Evolutionary conservation across 768 basidiomycete species (phyloP).

Genomic region (Hygrophorus pudorinus): DNA sequence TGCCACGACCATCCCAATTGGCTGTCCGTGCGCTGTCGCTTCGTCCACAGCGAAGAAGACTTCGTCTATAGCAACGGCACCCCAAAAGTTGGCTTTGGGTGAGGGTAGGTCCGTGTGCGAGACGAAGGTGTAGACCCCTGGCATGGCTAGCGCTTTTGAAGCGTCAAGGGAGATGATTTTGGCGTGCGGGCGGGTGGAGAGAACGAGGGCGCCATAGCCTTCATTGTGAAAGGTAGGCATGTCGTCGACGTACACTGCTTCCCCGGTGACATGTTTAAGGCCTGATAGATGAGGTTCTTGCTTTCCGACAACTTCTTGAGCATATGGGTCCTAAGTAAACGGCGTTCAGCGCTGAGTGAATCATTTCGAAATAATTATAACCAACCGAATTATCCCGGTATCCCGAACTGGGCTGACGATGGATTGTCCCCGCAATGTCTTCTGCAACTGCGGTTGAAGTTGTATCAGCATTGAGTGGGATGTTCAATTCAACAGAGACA

Average conservation of each 20-base stretch:
- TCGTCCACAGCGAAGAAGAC: conserved; percentile 9
- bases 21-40: conserved; percentile 12
- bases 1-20: conserved; percentile 12
- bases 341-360: not conserved
- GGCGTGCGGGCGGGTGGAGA: conserved; percentile 11
- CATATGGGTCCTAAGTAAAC: conserved; percentile 9
- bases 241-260: conserved; percentile 13
- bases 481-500: conserved; percentile 10
- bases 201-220: conserved; percentile 11
- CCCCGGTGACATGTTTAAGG: conserved; percentile 11
- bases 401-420: conserved; percentile 10
- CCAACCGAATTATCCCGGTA: conserved; percentile 8
- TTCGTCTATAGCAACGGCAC: conserved; percentile 10
- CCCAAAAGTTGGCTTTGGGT: conserved; percentile 13
- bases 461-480: conserved; percentile 7
- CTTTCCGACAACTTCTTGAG: conserved; percentile 12
- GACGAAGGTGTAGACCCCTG: conserved; percentile 10
- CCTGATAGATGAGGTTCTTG: conserved; percentile 14
- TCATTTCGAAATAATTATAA: not conserved
- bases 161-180: conserved; percentile 12
- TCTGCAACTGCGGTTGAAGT: conserved; percentile 3
- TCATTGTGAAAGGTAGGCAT: conserved; percentile 13
- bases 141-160: conserved; percentile 10
- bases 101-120: conserved; percentile 11
- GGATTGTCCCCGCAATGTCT: conserved; percentile 10